Evolutionary conservation across 495 filamentous ascomycete species (phyloP), one percentile per base, ranked within the genome.

Genomic region (Talaromyces thailandensis): DNA sequence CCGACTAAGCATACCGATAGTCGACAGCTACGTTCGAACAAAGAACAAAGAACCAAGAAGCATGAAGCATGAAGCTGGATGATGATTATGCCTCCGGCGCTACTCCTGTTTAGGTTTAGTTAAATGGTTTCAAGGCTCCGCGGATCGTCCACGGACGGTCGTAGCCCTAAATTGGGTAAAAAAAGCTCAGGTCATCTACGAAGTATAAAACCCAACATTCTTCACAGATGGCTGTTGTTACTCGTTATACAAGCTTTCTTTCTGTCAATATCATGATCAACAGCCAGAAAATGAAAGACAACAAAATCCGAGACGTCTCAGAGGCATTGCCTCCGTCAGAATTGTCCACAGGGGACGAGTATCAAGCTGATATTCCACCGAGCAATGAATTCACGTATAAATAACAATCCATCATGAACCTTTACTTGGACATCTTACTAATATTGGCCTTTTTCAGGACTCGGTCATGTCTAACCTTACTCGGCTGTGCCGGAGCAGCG

Each of bases 401-500:
- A 18, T 48, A 21, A 9, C 2, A 8, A 18, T 2, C 21, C n/a
- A n/a, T 6, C 8, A 18, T 48, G 16, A 48, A 1, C 43, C 43
- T 21, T 48, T n/a, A 16, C 35, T 16, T 16, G 6, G 35, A 4
- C 7, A 1, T 9, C 9, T 21, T 0, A 9, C 43, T 48, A 48
- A 48, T 21, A 8, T 1, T 18, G 8, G 4, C 21, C 6, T 7
- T 48, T 26, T 18, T 0, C 52, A 64, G 62, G 2, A 58, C 29
- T 43, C 62, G 62, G 4, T 24, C 62, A 14, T 28, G 48, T 21
- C 56, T 59, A 24, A 18, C 58, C 18, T 9, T 67, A 5, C 14
- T 67, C 12, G 65, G 64, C 6, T 61, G 60, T 29, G 23, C 53
- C 11, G 40, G 55, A 37, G 48, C 58, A 45, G 24, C 76, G 62